phyloP scores from a whole-genome alignment of 2,329 filamentous ascomycete genomes.

The Pseudopyricularia cyperi region DNA sequence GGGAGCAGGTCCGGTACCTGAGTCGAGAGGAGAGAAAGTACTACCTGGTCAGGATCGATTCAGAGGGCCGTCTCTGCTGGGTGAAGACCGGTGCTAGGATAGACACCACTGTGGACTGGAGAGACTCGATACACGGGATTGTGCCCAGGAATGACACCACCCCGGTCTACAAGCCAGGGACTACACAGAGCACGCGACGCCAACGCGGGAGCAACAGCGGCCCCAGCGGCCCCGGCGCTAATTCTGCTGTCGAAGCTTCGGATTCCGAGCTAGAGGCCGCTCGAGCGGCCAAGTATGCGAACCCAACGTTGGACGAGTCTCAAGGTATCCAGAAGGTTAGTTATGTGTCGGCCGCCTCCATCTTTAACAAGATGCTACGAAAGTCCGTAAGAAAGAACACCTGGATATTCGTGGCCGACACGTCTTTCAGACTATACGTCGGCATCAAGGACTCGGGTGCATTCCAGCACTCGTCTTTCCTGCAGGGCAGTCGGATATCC shows the following conservation, averaged over 20 bases:
- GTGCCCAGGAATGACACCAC: conserved; percentile 48
- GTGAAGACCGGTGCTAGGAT: conserved; percentile 70
- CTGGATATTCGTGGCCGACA: conserved; percentile 90
- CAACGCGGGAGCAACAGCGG: conserved; percentile 13
- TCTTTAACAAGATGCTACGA: conserved; percentile 68
- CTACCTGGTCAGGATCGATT: conserved; percentile 68
- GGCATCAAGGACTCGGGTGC: conserved; percentile 81
- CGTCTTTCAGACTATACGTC: conserved; percentile 71
- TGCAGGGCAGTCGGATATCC: conserved; percentile 69
- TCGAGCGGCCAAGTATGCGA: conserved; percentile 51
- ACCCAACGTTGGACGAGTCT: conserved; percentile 46
- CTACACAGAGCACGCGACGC: conserved; percentile 15
- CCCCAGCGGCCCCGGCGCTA: conserved; percentile 4
- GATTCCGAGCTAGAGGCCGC: conserved; percentile 41
- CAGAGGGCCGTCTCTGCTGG: conserved; percentile 68
- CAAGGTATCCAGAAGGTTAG: conserved; percentile 48
- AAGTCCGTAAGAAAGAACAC: conserved; percentile 75
- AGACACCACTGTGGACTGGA: conserved; percentile 62
- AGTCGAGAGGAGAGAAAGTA: conserved; percentile 68
- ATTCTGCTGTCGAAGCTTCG: conserved; percentile 9
- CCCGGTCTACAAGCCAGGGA: conserved; percentile 33
- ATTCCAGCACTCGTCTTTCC: conserved; percentile 84
- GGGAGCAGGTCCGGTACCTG: conserved; percentile 72
- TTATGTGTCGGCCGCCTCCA: conserved; percentile 53
- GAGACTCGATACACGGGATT: conserved; percentile 67